Percentiles rank a stretch among this genome's conserved stretches.
Conservation (phyloP, 495 filamentous ascomycete species). For the Tuber borchii region DNA sequence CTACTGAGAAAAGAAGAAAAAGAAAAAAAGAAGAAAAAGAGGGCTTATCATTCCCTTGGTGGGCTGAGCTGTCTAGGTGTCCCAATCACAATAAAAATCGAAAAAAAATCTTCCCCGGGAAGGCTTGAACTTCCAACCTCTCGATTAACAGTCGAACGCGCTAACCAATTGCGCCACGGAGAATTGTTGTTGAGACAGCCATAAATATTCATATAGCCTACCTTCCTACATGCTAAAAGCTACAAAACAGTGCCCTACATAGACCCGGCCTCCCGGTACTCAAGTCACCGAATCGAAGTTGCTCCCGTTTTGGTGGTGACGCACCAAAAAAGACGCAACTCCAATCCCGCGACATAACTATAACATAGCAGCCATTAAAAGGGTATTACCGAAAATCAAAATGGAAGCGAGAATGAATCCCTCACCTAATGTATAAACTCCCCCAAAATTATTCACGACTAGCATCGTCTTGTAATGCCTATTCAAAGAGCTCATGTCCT, state of each 20-base stretch:
- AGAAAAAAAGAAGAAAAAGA: background rate
- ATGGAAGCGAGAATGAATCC: background rate
- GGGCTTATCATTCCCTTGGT: background rate
- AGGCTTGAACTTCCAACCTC: conserved; percentile 51
- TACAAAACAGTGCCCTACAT: background rate
- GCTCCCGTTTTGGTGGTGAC: too few relatives aligned
- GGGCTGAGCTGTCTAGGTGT: background rate
- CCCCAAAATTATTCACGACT: background rate
- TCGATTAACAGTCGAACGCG: conserved; percentile 51
- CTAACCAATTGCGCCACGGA: conserved; percentile 51
- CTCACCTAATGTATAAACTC: background rate
- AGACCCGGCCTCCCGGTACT: too few relatives aligned
- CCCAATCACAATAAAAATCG: background rate
- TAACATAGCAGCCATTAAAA: too few relatives aligned
- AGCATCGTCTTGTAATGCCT: background rate
- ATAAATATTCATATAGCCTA: background rate
- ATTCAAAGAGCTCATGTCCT: background rate
- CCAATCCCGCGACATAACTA: too few relatives aligned
- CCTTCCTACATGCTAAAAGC: background rate
- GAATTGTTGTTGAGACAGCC: background rate
- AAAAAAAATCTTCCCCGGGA: conserved; percentile 41
- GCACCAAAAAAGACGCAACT: too few relatives aligned
- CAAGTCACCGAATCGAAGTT: too few relatives aligned
- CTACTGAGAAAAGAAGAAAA: background rate
- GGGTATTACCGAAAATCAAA: too few relatives aligned